Evolutionary conservation across 2,329 filamentous ascomycete species (phyloP).

Genomic region (Trichophyton verrucosum): DNA sequence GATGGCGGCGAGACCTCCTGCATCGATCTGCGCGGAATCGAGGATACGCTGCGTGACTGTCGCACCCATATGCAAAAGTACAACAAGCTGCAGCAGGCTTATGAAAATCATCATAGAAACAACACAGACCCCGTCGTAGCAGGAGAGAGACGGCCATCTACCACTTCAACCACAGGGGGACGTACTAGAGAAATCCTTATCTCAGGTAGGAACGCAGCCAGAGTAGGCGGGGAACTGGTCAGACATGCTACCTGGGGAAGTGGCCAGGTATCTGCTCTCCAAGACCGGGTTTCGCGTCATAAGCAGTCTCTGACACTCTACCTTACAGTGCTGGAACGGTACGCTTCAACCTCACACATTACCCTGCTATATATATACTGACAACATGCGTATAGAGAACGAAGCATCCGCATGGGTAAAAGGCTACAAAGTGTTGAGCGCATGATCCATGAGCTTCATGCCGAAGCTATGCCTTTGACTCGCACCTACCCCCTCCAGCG

Average conservation of each 20-base stretch:
- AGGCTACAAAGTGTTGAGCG: neutral
- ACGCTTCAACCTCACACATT: neutral
- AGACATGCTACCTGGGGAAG: conserved; percentile 7
- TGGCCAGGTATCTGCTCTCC: conserved; percentile 8
- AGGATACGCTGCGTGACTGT: conserved; percentile 10
- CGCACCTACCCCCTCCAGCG: neutral
- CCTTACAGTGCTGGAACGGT: conserved; percentile 13
- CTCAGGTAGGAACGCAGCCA: conserved; percentile 2
- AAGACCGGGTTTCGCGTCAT: conserved; percentile 11
- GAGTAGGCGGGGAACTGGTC: conserved; percentile 3
- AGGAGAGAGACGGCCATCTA: neutral
- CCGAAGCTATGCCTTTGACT: neutral
- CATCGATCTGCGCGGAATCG: conserved; percentile 10
- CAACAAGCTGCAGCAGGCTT: neutral
- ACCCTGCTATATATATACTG: neutral
- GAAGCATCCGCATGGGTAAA: neutral
- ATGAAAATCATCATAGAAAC: neutral
- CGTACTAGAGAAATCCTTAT: neutral
- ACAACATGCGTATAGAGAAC: neutral
- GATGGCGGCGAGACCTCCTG: conserved; percentile 8
- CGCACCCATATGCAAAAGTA: conserved; percentile 9
- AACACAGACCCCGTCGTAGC: neutral
- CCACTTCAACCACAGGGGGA: neutral
- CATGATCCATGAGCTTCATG: neutral
- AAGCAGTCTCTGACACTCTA: conserved; percentile 12